Base-by-base conservation (phyloP, 2,329 filamentous ascomycete genomes). In the Xylaria sp. region DNA sequence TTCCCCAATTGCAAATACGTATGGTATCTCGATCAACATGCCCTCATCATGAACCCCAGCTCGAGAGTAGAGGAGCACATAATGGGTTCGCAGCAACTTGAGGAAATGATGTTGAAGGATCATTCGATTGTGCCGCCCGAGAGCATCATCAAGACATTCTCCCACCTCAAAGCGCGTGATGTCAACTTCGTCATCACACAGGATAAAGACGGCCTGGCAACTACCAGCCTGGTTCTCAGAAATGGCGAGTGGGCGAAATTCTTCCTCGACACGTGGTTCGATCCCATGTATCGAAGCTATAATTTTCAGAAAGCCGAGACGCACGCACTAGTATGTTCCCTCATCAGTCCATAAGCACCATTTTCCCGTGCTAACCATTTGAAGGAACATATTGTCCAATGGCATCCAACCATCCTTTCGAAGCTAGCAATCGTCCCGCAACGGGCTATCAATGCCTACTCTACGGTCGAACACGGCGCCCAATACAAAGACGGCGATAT, bases 241-340 rank as follows among this genome's bases (percentile, higher is more conserved):
- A 93, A 92, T 69, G 93, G 94, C 24, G 93, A 96, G 64, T 99
- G 95, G 93, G 92, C 93, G 53, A 92, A 92, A 77, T 99, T 92
- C 83, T 93, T 99, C 77, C 81, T 98, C 19, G 96, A 99, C 78
- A 92, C 93, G 0, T 99, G 96, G 96, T 97, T 96, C 77, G 94
- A 98, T 78, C 96, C 96, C 56, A 83, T 98, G 51, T 99, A 97
- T 81, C 87, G 95, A 71, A 92, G 86, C 73, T 99, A 99, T 82
- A 97, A 97, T 78, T 99, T 99, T 77, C 93, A 97, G 77, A 98
- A 97, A 79, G 94, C 93, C 0, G 96, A 99, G 80, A 88, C 86
- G 27, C 95, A 99, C 83, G 94, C 95, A 59, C 81, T 99, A 83
- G 96, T 94, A 84, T 78, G 89, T 79, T 50, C 30, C 19, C 60